Evolutionary conservation across 2,329 filamentous ascomycete species (phyloP).

Genomic region (Venturia pyrina): DNA sequence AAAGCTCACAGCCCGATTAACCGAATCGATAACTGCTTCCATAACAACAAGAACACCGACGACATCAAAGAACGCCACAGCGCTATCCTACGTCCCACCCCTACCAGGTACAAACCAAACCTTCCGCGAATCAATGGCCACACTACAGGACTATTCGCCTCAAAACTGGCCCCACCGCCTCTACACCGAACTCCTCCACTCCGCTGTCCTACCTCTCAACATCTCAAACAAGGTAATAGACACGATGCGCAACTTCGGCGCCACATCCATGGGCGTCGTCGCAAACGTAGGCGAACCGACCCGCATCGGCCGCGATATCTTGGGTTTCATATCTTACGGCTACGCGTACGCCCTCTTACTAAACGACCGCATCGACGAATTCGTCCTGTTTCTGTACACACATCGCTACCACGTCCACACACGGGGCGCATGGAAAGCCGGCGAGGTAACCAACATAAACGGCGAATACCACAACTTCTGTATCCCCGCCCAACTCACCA

Average conservation of each 20-base stretch:
- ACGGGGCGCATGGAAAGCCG: constrained; percentile 9
- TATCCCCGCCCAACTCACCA: constrained; percentile 10
- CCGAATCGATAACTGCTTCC: constrained; percentile 1
- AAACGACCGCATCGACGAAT: constrained; percentile 9
- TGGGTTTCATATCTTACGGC: constrained; percentile 11
- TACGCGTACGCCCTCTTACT: constrained; percentile 7
- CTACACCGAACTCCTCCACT: constrained; percentile 11
- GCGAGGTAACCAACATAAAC: neutral
- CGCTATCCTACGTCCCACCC: neutral
- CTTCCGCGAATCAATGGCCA: constrained; percentile 4
- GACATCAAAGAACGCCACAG: neutral
- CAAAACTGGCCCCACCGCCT: constrained; percentile 10
- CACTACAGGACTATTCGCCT: neutral
- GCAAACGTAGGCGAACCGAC: constrained; percentile 1
- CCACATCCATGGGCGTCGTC: constrained; percentile 7
- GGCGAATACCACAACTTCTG: neutral
- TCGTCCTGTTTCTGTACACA: constrained; percentile 8
- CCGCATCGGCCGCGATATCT: neutral
- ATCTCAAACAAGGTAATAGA: neutral
- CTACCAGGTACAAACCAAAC: constrained; percentile 1
- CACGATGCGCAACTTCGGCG: constrained; percentile 10
- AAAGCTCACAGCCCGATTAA: neutral
- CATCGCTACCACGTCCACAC: constrained; percentile 12
- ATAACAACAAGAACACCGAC: neutral
- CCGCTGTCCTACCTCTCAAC: neutral